Evolutionary conservation across 2,329 filamentous ascomycete species (phyloP), one percentile per base, ranked within the genome.

Genomic region (Penicillium sp.): DNA sequence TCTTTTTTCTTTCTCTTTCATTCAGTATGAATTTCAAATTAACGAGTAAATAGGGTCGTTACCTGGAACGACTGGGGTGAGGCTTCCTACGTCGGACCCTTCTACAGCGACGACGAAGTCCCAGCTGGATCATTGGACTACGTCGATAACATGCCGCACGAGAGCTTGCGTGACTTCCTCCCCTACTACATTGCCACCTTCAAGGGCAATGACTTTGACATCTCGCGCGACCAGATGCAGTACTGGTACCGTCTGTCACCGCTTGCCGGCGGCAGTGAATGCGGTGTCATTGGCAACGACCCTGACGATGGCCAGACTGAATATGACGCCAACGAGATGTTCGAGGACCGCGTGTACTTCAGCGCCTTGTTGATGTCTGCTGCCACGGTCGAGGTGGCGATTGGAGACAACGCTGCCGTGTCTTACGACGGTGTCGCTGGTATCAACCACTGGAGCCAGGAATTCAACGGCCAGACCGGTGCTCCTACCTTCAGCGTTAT

Each of bases 41-140:
- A n/a, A 52, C 14, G 20, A 30, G 8, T 35, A n/a, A 21, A 54
- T 8, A 55, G 78, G 67, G 81, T 84, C 55, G 75, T 84, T 40
- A 81, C 81, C 7, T 85, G 82, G 81, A 85, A 85, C 61, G 83
- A 85, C 66, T 85, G 76, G 62, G 82, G 83, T 48, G 83, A 85
- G 67, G 80, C 80, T 1, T 81, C 82, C 65, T 84, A 85, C 65
- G 81, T 84, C 60, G 78, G 77, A 8, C 78, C 81, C 0, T 66
- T 82, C 46, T 65, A 73, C 40, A 70, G 78, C 14, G 56, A 54
- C 46, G 71, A 75, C 4, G 74, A 75, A 50, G 73, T 80, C 5
- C 77, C 78, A 1, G 61, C 69, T 2, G 80, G 79, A 3, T 79
- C 81, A 42, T 68, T 64, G 35, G 60, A 67, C 38, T 71, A 71